Evolutionary conservation across 2,329 filamentous ascomycete genomes (phyloP).

Genomic region (Geosmithia putterillii): DNA sequence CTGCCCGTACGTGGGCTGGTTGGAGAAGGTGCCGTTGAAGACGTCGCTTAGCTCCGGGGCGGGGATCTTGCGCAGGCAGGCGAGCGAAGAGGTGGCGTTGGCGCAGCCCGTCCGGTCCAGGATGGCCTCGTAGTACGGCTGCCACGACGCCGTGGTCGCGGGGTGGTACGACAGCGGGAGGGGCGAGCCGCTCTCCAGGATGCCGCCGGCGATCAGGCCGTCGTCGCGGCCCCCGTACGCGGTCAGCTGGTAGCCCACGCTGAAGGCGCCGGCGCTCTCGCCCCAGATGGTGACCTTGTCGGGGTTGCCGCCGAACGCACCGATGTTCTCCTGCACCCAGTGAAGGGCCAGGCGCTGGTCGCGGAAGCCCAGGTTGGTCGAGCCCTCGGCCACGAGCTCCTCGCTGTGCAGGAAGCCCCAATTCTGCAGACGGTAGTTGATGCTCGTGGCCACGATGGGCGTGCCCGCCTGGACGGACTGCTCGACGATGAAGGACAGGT

Average conservation of each 20-base stretch:
- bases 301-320: slow-evolving; percentile 39
- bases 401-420: slow-evolving; percentile 31
- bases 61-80: slow-evolving; percentile 12
- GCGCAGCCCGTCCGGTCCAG: slow-evolving; percentile 7
- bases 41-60: slow-evolving; percentile 12
- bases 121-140: slow-evolving; percentile 10
- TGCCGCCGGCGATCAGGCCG: slow-evolving; percentile 18
- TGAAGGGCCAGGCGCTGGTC: slow-evolving; percentile 38
- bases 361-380: slow-evolving; percentile 38
- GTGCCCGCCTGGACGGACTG: slow-evolving; percentile 14
- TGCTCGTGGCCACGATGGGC: slow-evolving; percentile 27
- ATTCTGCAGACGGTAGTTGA: slow-evolving; percentile 27
- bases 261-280: slow-evolving; percentile 36
- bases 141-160: slow-evolving; percentile 2
- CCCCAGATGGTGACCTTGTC: slow-evolving; percentile 40
- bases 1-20: slow-evolving; percentile 8
- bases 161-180: not conserved
- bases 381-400: slow-evolving; percentile 17
- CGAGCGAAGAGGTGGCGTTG: slow-evolving; percentile 6
- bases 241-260: slow-evolving; percentile 23
- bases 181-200: slow-evolving; percentile 21
- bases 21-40: slow-evolving; percentile 8
- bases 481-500: slow-evolving; percentile 11
- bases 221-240: slow-evolving; percentile 8
- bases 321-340: slow-evolving; percentile 41